Evolutionary conservation across 768 basidiomycete genomes (phyloP).

Genomic region (Serendipita vermifera): DNA sequence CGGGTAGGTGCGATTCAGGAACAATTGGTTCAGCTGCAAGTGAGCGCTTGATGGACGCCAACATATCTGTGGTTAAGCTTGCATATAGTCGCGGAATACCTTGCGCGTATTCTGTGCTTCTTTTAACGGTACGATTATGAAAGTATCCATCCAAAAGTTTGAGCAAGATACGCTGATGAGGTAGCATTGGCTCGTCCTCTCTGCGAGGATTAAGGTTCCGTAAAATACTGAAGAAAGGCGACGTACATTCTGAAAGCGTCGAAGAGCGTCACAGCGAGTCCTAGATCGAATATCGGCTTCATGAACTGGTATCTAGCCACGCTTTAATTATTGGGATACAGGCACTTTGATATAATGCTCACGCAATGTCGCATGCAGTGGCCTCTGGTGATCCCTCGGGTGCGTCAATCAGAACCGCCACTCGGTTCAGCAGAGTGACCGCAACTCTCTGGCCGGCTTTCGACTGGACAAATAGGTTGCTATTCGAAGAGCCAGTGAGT

Average conservation of each 20-base stretch:
- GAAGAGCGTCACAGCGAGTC: constrained; percentile 48
- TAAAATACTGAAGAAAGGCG: constrained; percentile 9
- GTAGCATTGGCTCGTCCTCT: constrained; percentile 57
- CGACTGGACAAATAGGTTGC: constrained; percentile 11
- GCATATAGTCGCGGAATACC: constrained; percentile 31
- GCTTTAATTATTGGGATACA: constrained; percentile 7
- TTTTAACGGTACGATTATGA: constrained; percentile 25
- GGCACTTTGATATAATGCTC: constrained; percentile 14
- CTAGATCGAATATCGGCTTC: constrained; percentile 46
- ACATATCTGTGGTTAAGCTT: constrained; percentile 75
- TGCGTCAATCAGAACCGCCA: constrained; percentile 57
- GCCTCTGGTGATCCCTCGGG: constrained; percentile 51
- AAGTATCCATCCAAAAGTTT: constrained; percentile 80
- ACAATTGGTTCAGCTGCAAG: constrained; percentile 12
- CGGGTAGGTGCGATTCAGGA: constrained; percentile 56
- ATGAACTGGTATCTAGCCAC: constrained; percentile 48
- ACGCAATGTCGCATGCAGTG: constrained; percentile 70
- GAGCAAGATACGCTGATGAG: constrained; percentile 76
- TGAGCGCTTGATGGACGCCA: constrained; percentile 53
- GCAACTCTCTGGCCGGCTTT: constrained; percentile 36
- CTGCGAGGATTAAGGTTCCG: constrained; percentile 26
- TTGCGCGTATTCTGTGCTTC: not conserved
- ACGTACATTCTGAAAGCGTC: constrained; percentile 47
- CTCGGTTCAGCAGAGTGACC: constrained; percentile 52
- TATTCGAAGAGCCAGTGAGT: not conserved